Percentiles rank a stretch among this genome's conserved stretches.
phyloP scores from a whole-genome alignment of 352 stramenopile genomes.

The Pythium utonaiense region DNA sequence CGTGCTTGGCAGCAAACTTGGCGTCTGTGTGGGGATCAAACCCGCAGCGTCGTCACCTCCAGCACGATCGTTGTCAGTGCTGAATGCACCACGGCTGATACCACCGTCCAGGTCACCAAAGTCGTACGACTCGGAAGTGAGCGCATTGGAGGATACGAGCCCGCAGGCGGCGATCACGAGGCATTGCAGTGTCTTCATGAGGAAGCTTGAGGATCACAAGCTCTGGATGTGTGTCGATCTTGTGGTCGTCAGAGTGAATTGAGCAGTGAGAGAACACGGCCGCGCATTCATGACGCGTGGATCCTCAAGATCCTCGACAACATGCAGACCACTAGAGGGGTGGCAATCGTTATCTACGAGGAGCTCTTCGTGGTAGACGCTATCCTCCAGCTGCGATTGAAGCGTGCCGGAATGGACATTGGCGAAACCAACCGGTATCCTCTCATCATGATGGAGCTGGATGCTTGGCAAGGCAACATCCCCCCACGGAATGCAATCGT shows the following conservation, averaged over 20 bases:
- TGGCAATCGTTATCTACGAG: background rate
- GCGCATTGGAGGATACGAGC: background rate
- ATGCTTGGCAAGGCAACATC: too few relatives aligned
- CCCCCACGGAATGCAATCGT: too few relatives aligned
- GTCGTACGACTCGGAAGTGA: background rate
- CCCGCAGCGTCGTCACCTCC: background rate
- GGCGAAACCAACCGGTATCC: too few relatives aligned
- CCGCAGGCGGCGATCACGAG: background rate
- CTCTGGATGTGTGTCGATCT: background rate
- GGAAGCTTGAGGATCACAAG: background rate
- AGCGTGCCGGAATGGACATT: too few relatives aligned
- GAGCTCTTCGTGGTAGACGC: too few relatives aligned
- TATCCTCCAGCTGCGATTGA: too few relatives aligned
- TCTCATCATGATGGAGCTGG: too few relatives aligned
- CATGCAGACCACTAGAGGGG: too few relatives aligned
- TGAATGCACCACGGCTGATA: too few relatives aligned
- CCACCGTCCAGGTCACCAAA: background rate
- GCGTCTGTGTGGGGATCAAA: background rate
- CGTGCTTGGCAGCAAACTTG: background rate
- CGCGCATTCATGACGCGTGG: background rate
- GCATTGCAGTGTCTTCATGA: background rate
- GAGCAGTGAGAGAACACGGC: background rate
- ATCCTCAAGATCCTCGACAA: too few relatives aligned
- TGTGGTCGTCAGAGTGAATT: background rate
- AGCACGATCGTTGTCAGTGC: too few relatives aligned